Conservation (phyloP, 441 rosid species). For the Brassica balearica region DNA sequence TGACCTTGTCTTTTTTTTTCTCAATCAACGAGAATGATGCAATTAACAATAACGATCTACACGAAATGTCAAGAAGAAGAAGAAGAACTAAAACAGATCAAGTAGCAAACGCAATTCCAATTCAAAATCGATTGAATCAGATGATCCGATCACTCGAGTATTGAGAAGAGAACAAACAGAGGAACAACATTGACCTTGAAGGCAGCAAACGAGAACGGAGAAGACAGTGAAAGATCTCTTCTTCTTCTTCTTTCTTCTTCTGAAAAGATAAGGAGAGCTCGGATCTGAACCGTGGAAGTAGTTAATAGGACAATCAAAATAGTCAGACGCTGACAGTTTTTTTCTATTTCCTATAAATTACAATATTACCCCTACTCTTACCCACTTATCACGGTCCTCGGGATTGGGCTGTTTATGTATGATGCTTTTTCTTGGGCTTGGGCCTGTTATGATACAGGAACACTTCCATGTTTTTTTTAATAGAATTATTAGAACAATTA, state of each 20-base stretch:
- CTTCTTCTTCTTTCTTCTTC: background rate
- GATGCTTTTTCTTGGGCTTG: background rate
- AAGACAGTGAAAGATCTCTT: conserved; percentile 3
- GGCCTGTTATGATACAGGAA: background rate
- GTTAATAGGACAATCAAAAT: background rate
- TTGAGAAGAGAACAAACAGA: too few species aligned
- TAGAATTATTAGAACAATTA: background rate
- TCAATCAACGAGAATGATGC: conserved; percentile 6
- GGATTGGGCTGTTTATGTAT: background rate
- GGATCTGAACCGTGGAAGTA: conserved; percentile 26
- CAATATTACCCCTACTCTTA: conserved; percentile 11
- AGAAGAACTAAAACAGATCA: conserved; percentile 7
- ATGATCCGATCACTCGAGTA: conserved; percentile 11
- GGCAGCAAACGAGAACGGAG: background rate
- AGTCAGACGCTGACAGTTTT: conserved; percentile 12
- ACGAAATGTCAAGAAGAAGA: conserved; percentile 13
- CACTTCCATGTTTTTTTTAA: background rate
- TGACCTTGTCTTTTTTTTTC: background rate
- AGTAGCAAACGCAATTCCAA: conserved; percentile 15
- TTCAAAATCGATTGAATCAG: conserved; percentile 11
- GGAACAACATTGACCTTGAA: conserved; percentile 25
- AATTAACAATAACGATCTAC: conserved; percentile 30
- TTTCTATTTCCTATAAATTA: background rate
- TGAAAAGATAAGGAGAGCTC: conserved; percentile 33
- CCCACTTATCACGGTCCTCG: background rate